Evolutionary conservation across 1,284 basidiomycete genomes (phyloP).

Genomic region (Mycena citricolor): DNA sequence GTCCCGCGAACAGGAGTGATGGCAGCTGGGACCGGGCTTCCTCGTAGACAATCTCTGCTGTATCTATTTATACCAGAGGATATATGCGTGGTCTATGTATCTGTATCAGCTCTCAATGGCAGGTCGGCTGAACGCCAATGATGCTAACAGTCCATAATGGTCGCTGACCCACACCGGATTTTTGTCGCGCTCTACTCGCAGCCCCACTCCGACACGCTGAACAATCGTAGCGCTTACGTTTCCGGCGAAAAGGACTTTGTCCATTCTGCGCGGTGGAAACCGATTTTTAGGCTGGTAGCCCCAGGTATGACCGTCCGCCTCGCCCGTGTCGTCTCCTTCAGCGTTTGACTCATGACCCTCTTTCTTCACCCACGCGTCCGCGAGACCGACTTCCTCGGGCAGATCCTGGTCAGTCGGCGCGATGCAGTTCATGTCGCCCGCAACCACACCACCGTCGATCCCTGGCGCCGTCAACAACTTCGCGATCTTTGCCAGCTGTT

Average conservation of each 20-base stretch:
- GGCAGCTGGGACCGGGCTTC: no score
- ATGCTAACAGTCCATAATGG: conserved; percentile 26
- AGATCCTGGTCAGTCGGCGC: conserved; percentile 19
- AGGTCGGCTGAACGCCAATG: conserved; percentile 21
- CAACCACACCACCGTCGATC: conserved; percentile 26
- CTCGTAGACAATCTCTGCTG: no score
- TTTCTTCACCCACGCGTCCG: conserved; percentile 23
- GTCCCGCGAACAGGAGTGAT: no score
- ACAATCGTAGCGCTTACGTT: conserved; percentile 17
- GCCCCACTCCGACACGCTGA: conserved; percentile 23
- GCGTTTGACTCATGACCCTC: background rate
- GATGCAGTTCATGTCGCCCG: conserved; percentile 30
- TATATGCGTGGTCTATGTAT: background rate
- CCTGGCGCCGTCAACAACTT: conserved; percentile 14
- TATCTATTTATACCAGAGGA: no score
- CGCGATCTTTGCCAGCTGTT: conserved; percentile 23
- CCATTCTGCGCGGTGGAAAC: conserved; percentile 22
- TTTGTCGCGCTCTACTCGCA: conserved; percentile 10
- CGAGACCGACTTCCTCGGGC: conserved; percentile 21
- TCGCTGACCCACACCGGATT: conserved; percentile 25
- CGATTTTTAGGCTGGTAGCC: conserved; percentile 25
- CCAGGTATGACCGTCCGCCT: conserved; percentile 25
- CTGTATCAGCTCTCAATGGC: background rate
- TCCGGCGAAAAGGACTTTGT: conserved; percentile 27
- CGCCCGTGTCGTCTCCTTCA: conserved; percentile 6